These are phyloP conservation scores for Escovopsis sp. DNA, from an alignment of 2,329 filamentous ascomycete species.

Conservation along the genomic window DNA sequence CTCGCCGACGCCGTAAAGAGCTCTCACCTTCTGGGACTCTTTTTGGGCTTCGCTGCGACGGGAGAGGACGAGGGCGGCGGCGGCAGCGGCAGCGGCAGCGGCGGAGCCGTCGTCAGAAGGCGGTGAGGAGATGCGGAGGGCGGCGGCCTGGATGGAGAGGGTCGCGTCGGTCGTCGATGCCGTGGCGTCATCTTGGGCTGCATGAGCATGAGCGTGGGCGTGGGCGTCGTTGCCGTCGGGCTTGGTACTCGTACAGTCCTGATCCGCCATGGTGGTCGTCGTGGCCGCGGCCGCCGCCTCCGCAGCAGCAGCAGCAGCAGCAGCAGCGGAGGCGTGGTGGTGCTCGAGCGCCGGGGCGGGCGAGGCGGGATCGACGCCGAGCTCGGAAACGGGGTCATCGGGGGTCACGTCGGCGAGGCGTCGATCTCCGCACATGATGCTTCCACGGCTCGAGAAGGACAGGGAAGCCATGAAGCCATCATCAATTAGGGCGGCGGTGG, in stretches of 20 bases:
- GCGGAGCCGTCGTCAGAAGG: no score
- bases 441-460: slow-evolving; percentile 48
- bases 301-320: slow-evolving; percentile 1
- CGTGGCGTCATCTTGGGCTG: no score
- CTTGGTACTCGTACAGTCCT: no score
- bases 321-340: slow-evolving; percentile 1
- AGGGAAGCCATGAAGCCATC: slow-evolving; percentile 41
- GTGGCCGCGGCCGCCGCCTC: not conserved
- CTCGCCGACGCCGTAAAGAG: slow-evolving; percentile 45
- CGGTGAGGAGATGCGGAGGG: slow-evolving; percentile 3
- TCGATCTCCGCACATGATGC: slow-evolving; percentile 43
- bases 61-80: no score
- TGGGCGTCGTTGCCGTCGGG: not conserved
- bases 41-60: slow-evolving; percentile 41
- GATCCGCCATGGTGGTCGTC: no score
- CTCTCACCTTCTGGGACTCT: slow-evolving; percentile 53
- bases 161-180: no score
- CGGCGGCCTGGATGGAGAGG: no score
- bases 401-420: slow-evolving; percentile 8
- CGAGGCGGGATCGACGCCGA: slow-evolving; percentile 1
- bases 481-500: slow-evolving; percentile 39
- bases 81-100: no score
- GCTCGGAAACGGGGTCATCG: slow-evolving; percentile 7
- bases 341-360: slow-evolving; percentile 2
- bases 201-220: no score